Conservation (phyloP, 768 basidiomycete genomes). For the Naganishia kalamii region DNA sequence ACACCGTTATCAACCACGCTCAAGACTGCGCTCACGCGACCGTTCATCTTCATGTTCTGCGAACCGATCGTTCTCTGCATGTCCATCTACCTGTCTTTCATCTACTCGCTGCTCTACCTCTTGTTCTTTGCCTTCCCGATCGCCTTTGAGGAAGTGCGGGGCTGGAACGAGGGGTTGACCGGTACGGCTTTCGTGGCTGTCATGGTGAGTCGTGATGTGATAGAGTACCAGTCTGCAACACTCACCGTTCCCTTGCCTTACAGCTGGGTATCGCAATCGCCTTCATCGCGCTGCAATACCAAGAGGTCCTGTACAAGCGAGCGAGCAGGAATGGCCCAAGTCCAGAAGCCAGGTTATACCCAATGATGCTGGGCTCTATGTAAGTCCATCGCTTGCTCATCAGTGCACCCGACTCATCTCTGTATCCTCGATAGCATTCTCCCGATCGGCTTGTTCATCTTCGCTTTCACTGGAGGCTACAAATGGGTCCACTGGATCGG, state of each 20-base stretch:
- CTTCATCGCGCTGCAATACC: slow-evolving; percentile 25
- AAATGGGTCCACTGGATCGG: slow-evolving; percentile 61
- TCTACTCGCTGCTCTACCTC: slow-evolving; percentile 37
- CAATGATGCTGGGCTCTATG: slow-evolving; percentile 38
- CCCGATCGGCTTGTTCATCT: slow-evolving; percentile 62
- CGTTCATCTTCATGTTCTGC: slow-evolving; percentile 51
- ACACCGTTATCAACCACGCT: slow-evolving; percentile 49
- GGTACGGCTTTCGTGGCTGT: slow-evolving; percentile 30
- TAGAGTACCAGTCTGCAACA: background rate
- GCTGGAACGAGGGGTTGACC: slow-evolving; percentile 30
- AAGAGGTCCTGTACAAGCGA: slow-evolving; percentile 34
- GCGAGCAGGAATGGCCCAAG: background rate
- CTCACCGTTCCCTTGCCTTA: background rate
- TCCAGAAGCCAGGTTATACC: slow-evolving; percentile 35
- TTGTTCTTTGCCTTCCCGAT: slow-evolving; percentile 36
- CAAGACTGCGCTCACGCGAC: slow-evolving; percentile 56
- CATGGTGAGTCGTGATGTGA: slow-evolving; percentile 27
- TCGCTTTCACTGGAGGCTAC: slow-evolving; percentile 63
- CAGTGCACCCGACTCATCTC: too few species aligned
- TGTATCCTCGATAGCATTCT: slow-evolving; percentile 45
- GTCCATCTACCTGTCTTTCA: slow-evolving; percentile 33
- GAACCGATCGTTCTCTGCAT: slow-evolving; percentile 35
- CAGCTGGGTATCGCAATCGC: slow-evolving; percentile 30
- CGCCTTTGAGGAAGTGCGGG: slow-evolving; percentile 31
- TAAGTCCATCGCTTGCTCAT: too few species aligned